These are phyloP conservation scores for Boletus vermiculosoides DNA, from an alignment of 768 basidiomycete genomes.

Conservation along the genomic window DNA sequence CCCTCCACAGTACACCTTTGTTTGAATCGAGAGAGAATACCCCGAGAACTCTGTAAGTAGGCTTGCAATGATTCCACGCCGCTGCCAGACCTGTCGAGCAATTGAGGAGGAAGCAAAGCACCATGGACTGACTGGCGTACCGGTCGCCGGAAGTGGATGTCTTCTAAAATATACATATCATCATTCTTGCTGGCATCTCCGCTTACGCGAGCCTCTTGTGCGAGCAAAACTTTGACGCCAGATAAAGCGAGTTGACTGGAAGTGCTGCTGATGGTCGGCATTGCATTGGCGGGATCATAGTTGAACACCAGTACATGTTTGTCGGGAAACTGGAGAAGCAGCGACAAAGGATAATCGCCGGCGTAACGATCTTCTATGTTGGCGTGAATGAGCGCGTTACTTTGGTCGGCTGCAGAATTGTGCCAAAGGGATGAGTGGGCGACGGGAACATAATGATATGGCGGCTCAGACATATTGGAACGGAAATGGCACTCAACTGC, in stretches of 20 bases:
- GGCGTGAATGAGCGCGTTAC: constrained; percentile 52
- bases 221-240: constrained; percentile 65
- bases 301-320: constrained; percentile 78
- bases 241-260: constrained; percentile 49
- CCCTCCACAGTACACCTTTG: constrained; percentile 50
- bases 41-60: constrained; percentile 41
- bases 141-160: constrained; percentile 49
- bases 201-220: constrained; percentile 63
- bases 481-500: not conserved
- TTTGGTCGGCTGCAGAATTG: constrained; percentile 38
- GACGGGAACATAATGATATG: constrained; percentile 70
- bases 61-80: constrained; percentile 31
- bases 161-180: constrained; percentile 73
- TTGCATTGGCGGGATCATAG: constrained; percentile 47
- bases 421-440: constrained; percentile 50
- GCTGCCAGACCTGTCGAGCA: constrained; percentile 4
- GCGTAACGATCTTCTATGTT: constrained; percentile 78
- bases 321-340: constrained; percentile 57
- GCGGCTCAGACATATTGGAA: constrained; percentile 36
- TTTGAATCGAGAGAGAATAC: constrained; percentile 61
- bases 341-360: constrained; percentile 68
- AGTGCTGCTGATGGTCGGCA: constrained; percentile 52
- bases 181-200: constrained; percentile 51
- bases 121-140: constrained; percentile 17
- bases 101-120: not conserved